These are phyloP conservation scores for Globisporangium cederbergense DNA, from an alignment of 352 stramenopile genomes.

Conservation along the genomic window DNA sequence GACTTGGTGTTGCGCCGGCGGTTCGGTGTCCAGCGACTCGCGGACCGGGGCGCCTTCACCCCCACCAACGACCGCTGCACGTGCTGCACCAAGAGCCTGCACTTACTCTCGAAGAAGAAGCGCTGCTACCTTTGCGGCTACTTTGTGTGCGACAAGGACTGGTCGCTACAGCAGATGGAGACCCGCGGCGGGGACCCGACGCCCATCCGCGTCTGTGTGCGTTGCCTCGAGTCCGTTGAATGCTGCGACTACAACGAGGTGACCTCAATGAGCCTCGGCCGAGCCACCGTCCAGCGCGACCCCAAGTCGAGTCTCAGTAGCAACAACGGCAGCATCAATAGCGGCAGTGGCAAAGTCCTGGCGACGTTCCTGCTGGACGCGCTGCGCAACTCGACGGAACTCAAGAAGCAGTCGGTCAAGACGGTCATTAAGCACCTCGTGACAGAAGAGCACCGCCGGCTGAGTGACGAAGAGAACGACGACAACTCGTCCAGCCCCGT, in stretches of 20 bases:
- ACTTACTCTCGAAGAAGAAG: conserved; percentile 30
- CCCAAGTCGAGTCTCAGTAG: background rate
- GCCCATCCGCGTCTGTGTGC: conserved; percentile 39
- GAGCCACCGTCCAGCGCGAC: conserved; percentile 21
- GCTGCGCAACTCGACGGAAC: conserved; percentile 13
- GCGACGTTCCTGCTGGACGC: conserved; percentile 25
- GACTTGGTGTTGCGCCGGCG: conserved; percentile 51
- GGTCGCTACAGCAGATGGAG: conserved; percentile 29
- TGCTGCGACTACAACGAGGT: conserved; percentile 47
- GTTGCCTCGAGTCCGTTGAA: conserved; percentile 54
- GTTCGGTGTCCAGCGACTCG: conserved; percentile 52
- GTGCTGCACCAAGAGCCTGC: conserved; percentile 49
- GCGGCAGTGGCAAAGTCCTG: conserved; percentile 1
- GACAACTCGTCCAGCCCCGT: background rate
- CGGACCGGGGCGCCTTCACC: conserved; percentile 39
- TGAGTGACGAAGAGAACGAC: background rate
- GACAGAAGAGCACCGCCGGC: conserved; percentile 15
- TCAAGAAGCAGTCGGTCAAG: conserved; percentile 23
- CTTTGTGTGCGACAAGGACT: conserved; percentile 38
- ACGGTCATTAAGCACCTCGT: conserved; percentile 31
- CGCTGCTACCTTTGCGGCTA: conserved; percentile 38
- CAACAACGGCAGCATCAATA: too few relatives aligned
- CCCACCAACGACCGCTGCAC: conserved; percentile 52
- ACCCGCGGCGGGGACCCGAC: conserved; percentile 25
- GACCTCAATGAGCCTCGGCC: conserved; percentile 25